A percentile compares a stretch with the other conserved stretches of the same genome.
phyloP scores from a whole-genome alignment of 1,284 basidiomycete genomes.

The Fomitopsis palustris region DNA sequence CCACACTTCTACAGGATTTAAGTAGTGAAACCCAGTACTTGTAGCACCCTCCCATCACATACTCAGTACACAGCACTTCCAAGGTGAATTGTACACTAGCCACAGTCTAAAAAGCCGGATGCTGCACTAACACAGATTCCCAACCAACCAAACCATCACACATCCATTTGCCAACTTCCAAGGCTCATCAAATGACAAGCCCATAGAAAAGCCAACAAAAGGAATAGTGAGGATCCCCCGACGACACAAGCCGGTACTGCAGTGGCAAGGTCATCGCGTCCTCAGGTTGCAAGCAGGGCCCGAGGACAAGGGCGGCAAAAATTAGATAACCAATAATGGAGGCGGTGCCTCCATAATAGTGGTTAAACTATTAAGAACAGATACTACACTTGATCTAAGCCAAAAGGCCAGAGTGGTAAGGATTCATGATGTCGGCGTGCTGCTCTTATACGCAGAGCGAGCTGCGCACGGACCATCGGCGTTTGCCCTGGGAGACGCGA shows the following conservation, averaged over 20 bases:
- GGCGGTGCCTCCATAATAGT: conserved; percentile 52
- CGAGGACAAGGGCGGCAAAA: conserved; percentile 32
- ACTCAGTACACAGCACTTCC: too few species aligned
- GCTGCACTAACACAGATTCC: too few species aligned
- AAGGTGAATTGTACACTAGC: too few species aligned
- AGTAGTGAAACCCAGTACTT: too few species aligned
- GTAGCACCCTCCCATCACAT: too few species aligned
- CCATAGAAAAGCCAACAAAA: not conserved
- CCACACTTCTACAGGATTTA: too few species aligned
- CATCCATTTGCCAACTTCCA: conserved; percentile 4
- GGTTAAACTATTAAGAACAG: conserved; percentile 82
- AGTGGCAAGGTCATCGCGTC: conserved; percentile 27
- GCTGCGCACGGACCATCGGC: conserved; percentile 5
- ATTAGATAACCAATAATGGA: conserved; percentile 39
- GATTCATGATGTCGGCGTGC: not conserved
- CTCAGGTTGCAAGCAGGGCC: conserved; percentile 30
- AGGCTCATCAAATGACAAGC: not conserved
- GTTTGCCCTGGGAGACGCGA: not conserved
- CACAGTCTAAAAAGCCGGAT: too few species aligned
- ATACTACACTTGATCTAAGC: conserved; percentile 96
- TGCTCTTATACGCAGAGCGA: not conserved
- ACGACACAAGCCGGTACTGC: conserved; percentile 29
- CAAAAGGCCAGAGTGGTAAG: conserved; percentile 87
- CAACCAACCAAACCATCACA: not conserved
- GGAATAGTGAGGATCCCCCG: conserved; percentile 20